Percentiles rank a stretch among this genome's conserved stretches.
These are phyloP conservation scores for Xylariaceae sp. DNA, from an alignment of 2,329 filamentous ascomycete genomes.

Conservation along the genomic window DNA sequence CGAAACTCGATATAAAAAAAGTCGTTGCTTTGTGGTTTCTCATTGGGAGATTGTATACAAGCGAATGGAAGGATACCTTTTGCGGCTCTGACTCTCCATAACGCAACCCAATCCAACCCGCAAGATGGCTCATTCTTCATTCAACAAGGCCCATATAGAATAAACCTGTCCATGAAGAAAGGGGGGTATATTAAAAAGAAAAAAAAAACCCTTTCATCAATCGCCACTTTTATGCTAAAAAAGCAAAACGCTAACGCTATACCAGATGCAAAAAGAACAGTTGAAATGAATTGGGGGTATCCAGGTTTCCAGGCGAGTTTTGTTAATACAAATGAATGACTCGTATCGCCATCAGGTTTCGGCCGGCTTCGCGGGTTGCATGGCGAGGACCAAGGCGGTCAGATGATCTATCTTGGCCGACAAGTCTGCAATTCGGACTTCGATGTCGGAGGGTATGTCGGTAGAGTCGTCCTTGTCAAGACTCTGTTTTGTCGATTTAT, in stretches of 20 bases:
- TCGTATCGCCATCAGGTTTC: conserved; percentile 17
- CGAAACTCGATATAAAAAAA: too few relatives aligned
- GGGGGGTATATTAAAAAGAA: background rate
- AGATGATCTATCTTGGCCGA: conserved; percentile 54
- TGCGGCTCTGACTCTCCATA: too few relatives aligned
- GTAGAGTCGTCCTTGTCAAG: conserved; percentile 32
- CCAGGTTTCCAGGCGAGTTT: too few relatives aligned
- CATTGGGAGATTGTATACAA: too few relatives aligned
- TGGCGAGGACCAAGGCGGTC: conserved; percentile 45
- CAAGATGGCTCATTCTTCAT: too few relatives aligned
- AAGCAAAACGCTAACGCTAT: background rate
- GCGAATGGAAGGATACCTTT: too few relatives aligned
- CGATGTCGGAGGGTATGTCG: conserved; percentile 38
- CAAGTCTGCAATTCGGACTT: conserved; percentile 50
- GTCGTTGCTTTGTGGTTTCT: too few relatives aligned
- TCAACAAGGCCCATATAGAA: too few relatives aligned
- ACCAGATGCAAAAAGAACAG: background rate
- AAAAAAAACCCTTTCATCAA: too few relatives aligned
- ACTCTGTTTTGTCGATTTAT: conserved; percentile 18
- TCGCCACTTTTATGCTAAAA: background rate
- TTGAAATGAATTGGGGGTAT: background rate
- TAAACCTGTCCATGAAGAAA: background rate
- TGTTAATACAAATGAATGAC: background rate
- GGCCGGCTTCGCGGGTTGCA: conserved; percentile 36
- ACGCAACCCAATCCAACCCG: too few relatives aligned